Evolutionary conservation across 306 rosid genomes (phyloP), one percentile per base, ranked within the genome.

Genomic region (Rosa lucieae): DNA sequence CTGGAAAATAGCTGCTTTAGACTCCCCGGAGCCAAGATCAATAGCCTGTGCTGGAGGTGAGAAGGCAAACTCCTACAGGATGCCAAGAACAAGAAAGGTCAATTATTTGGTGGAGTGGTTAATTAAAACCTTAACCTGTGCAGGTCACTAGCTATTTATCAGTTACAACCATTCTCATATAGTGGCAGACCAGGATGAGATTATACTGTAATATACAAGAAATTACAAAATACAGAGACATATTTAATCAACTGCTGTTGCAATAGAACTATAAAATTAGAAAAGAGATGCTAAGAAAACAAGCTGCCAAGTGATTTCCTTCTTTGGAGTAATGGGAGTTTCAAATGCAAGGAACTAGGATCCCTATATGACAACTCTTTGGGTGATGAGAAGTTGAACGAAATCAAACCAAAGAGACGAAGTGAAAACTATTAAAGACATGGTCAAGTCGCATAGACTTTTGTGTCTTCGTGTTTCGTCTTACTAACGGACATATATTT

Each of bases 11-110:
- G 92, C 94, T 91, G 93, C 96, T 81, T 40, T 88, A 67, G 89
- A 89, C 82, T 91, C 99, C 79, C 99, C 98, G 56, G 96, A 89
- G 72, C 89, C 98, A 83, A 95, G 97, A 80, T 95, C 99, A 79
- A 93, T 90, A 9, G 99, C 89, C 89, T 88, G 93, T 66, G 97
- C 92, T 20, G 97, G 66, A 79, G 99, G 99, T 68, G 92, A 91
- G 87, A 95, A 95, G 75, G 99, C 96, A 83, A 85, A 93, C 81
- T 95, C 99, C 99, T 93, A 44, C 78, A 74, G 8, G 59, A 75
- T 20, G 70, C 37, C 59, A 58, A 32, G 75, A 74, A 58, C 62
- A 76, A 5, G 52, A 76, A 40, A 73, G 29, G 20, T 46, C 48
- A 74, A 51, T 40, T 29, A 7, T 46, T 10, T 2, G 83, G 79